Conservation (phyloP, 2,329 filamentous ascomycete genomes). For the Sphaerulina vaccinii region DNA sequence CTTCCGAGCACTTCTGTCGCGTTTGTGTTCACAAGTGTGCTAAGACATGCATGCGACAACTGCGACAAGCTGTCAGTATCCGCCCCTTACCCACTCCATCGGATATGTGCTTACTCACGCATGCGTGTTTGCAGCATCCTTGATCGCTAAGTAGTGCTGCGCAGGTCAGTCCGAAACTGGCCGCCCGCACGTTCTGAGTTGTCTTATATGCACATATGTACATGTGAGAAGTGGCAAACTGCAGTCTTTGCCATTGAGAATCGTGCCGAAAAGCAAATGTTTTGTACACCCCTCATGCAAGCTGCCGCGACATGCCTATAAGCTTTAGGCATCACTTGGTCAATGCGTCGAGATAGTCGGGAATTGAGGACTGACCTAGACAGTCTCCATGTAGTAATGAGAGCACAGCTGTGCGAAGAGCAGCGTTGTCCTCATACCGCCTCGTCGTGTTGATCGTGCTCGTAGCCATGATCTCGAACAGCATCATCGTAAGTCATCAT, state of each 20-base stretch:
- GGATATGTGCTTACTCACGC: background rate
- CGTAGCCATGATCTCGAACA: background rate
- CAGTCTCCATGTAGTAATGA: background rate
- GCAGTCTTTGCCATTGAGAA: background rate
- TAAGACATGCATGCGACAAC: too few species aligned
- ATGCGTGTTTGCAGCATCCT: background rate
- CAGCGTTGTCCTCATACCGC: background rate
- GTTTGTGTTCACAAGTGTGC: too few species aligned
- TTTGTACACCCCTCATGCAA: background rate
- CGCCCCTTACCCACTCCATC: background rate
- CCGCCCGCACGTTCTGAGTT: background rate
- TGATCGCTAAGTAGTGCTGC: background rate
- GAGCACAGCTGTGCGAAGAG: background rate
- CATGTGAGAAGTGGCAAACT: background rate
- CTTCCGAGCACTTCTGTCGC: too few species aligned
- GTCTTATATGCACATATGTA: background rate
- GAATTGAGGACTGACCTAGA: background rate
- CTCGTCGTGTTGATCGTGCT: background rate
- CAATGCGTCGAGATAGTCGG: background rate
- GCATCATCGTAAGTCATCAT: background rate
- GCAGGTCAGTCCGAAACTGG: background rate
- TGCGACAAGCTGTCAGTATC: too few species aligned
- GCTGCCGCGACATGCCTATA: background rate
- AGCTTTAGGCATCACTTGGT: background rate
- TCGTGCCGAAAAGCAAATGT: background rate